Evolutionary conservation across 306 rosid genomes (phyloP), one percentile per base, ranked within the genome.

Genomic region (Quercus ilex): DNA sequence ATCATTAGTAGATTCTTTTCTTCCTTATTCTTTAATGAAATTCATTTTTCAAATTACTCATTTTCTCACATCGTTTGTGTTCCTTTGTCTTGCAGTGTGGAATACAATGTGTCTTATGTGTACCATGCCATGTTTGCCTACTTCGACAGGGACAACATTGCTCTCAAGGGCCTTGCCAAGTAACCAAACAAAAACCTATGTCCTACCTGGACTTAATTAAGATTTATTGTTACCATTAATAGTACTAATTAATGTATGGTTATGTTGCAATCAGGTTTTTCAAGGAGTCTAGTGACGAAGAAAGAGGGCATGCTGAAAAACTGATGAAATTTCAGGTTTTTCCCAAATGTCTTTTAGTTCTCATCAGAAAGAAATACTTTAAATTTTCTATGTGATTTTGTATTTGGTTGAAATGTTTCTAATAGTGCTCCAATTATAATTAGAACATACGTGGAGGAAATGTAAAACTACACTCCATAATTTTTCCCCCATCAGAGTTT

Each of bases 111-210:
- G 75, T 88, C 91, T 58, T 88, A 88, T 86, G 91, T 79, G 83
- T 88, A 88, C 83, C 91, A 88, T 79, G 80, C 89, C 80, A 13
- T 88, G 89, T 88, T 74, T 83, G 91, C 91, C 55, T 88, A 88
- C 85, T 88, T 88, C 71, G 88, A 88, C 87, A 86, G 91, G 67
- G 91, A 88, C 82, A 86, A 88, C 67, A 80, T 88, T 52, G 88
- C 91, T 77, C 88, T 86, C 79, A 88, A 62, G 73, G 91, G 89
- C 78, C 59, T 86, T 28, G 91, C 91, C 74, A 88, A 79, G 91
- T 88, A 88, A 81, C 18, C 67, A 55, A 5, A 10, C 75, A 64
- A 62, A 74, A 23, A 31, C 28, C 46, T 41, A 19, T 38, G 18
- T 38, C 4, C 28, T 70, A 2, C 20, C 25, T 41, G 46, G 12